Percentiles rank a stretch among this genome's conserved stretches.
Conservation (phyloP, 2,329 filamentous ascomycete genomes). For the Ceratocystis diversiconidia region DNA sequence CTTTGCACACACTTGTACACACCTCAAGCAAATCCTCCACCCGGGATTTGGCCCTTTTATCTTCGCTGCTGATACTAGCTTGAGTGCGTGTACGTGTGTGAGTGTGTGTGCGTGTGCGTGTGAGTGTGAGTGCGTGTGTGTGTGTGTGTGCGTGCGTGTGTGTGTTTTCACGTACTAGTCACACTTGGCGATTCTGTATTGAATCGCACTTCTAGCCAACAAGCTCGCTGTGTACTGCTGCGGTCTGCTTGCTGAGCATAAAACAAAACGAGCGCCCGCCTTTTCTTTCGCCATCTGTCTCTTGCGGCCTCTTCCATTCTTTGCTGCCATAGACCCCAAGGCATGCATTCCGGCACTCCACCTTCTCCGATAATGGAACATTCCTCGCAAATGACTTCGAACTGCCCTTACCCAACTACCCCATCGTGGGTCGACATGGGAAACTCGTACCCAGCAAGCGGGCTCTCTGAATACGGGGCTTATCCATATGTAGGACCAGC, state of each 20-base stretch:
- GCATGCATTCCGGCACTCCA: background rate
- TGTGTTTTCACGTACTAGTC: background rate
- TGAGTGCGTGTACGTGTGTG: background rate
- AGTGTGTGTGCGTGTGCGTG: too few relatives aligned
- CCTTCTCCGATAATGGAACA: background rate
- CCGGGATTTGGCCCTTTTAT: background rate
- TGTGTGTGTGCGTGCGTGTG: background rate
- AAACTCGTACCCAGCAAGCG: background rate
- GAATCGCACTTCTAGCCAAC: background rate
- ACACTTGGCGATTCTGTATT: background rate
- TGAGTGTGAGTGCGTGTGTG: background rate
- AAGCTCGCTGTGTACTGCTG: background rate
- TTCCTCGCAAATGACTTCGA: constrained; percentile 8
- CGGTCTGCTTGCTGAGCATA: background rate
- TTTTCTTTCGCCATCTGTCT: background rate
- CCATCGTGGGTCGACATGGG: constrained; percentile 8
- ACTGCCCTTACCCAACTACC: constrained; percentile 4
- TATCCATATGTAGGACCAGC: constrained; percentile 7
- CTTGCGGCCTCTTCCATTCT: background rate
- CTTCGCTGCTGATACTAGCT: background rate
- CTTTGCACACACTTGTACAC: too few relatives aligned
- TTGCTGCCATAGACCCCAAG: background rate
- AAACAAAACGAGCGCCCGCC: too few relatives aligned
- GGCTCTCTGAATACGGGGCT: constrained; percentile 4
- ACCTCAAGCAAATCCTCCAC: too few relatives aligned